Conservation (phyloP, 1,284 basidiomycete genomes). For the Meira miltonrushii region DNA sequence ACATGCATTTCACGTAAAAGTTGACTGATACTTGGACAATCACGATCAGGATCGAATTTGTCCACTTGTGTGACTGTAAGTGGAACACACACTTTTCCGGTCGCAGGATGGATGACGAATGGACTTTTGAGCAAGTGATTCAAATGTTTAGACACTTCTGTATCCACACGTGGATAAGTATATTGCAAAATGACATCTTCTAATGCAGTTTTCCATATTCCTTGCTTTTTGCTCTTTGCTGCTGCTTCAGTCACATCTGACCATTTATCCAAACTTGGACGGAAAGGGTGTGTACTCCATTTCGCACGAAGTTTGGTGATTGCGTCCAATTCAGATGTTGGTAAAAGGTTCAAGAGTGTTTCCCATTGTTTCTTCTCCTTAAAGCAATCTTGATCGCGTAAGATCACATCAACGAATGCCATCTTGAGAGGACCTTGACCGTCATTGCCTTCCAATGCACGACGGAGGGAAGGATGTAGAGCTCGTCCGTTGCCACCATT, state of each 20-base stretch:
- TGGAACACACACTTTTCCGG: constrained; percentile 90
- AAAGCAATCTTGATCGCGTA: constrained; percentile 85
- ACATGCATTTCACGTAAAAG: constrained; percentile 70
- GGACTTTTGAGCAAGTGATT: constrained; percentile 98
- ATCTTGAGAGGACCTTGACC: constrained; percentile 56
- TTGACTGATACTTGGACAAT: constrained; percentile 75
- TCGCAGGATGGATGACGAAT: constrained; percentile 94
- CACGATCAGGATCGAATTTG: constrained; percentile 74
- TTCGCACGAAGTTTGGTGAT: constrained; percentile 56
- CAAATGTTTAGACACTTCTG: constrained; percentile 92
- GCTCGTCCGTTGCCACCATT: constrained; percentile 52
- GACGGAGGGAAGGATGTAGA: constrained; percentile 44
- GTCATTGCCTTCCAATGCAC: constrained; percentile 37
- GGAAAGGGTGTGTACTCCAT: constrained; percentile 63
- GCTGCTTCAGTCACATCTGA: constrained; percentile 58
- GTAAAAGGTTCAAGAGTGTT: constrained; percentile 69
- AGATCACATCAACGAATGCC: constrained; percentile 66
- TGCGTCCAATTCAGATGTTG: constrained; percentile 52
- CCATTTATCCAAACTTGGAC: constrained; percentile 69
- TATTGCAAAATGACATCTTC: constrained; percentile 90
- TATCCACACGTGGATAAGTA: constrained; percentile 91
- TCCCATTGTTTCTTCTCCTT: constrained; percentile 67
- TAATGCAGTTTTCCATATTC: constrained; percentile 42
- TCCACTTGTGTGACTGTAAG: constrained; percentile 73
- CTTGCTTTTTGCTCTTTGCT: constrained; percentile 32